phyloP scores from a whole-genome alignment of 2,329 filamentous ascomycete genomes.

The Neopestalotiopsis sp. region DNA sequence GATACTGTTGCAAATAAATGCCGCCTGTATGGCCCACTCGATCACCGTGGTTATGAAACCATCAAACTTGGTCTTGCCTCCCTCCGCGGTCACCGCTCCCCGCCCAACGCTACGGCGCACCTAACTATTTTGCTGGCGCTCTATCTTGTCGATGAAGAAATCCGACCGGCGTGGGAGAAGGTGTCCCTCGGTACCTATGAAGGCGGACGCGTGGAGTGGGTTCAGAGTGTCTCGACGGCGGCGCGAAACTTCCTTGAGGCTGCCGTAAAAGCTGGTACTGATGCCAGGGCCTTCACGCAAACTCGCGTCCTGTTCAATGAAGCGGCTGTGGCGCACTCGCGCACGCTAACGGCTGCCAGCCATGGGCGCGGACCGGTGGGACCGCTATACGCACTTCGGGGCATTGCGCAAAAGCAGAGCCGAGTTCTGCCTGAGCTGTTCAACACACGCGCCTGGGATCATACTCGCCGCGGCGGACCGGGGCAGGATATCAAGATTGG shows the following conservation, averaged over 20 bases:
- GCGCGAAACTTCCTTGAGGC: conserved; percentile 22
- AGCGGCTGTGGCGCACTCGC: conserved; percentile 18
- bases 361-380: conserved; percentile 20
- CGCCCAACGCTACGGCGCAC: conserved; percentile 24
- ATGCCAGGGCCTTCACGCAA: background rate
- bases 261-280: background rate
- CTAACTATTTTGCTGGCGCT: conserved; percentile 21
- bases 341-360: conserved; percentile 10
- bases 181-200: conserved; percentile 20
- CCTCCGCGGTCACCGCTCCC: conserved; percentile 15
- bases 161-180: conserved; percentile 26
- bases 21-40: conserved; percentile 17
- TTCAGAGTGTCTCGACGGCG: conserved; percentile 24
- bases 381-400: conserved; percentile 24
- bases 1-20: conserved; percentile 6
- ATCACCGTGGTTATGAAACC: conserved; percentile 19
- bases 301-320: conserved; percentile 9
- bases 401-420: background rate
- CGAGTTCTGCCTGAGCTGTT: conserved; percentile 20
- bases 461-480: conserved; percentile 23
- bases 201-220: conserved; percentile 25
- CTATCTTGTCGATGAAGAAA: conserved; percentile 20
- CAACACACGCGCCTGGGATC: conserved; percentile 23
- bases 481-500: conserved; percentile 27
- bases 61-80: conserved; percentile 16